phyloP scores from a whole-genome alignment of 2,329 filamentous ascomycete species.

The Knoxdaviesia capensis region DNA sequence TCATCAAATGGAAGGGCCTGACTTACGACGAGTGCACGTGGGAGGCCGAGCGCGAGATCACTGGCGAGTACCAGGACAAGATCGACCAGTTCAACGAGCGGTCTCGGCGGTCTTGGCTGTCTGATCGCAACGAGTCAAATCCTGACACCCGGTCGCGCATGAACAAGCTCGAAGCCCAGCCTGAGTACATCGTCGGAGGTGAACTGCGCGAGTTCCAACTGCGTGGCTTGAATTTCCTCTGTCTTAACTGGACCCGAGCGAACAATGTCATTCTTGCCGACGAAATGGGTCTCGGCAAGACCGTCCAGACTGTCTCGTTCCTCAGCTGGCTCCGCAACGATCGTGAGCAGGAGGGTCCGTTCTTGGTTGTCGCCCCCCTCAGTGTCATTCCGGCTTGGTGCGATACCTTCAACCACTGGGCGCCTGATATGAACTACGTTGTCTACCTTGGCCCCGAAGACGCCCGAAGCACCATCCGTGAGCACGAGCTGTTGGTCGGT shows the following conservation, averaged over 20 bases:
- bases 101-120: conserved; percentile 58
- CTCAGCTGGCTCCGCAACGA: conserved; percentile 93
- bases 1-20: conserved; percentile 90
- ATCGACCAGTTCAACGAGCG: conserved; percentile 85
- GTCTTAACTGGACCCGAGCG: conserved; percentile 83
- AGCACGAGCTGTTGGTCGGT: conserved; percentile 75
- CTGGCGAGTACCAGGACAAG: conserved; percentile 62
- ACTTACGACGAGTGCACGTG: conserved; percentile 91
- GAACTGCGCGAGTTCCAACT: conserved; percentile 85
- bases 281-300: conserved; percentile 97
- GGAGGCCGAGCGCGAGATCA: conserved; percentile 62
- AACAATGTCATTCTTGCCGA: conserved; percentile 96
- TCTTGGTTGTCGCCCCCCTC: conserved; percentile 88
- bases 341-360: conserved; percentile 77
- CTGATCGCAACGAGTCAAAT: conserved; percentile 60
- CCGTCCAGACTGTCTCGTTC: conserved; percentile 90
- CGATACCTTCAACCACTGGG: conserved; percentile 92
- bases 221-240: conserved; percentile 83
- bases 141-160: conserved; percentile 53
- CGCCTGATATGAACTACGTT: conserved; percentile 90
- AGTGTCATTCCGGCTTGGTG: conserved; percentile 97
- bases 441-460: conserved; percentile 85
- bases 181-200: conserved; percentile 65
- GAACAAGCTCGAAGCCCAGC: conserved; percentile 59
- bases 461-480: conserved; percentile 68